Evolutionary conservation across 306 rosid species (phyloP).

Genomic region (Glycine soja): DNA sequence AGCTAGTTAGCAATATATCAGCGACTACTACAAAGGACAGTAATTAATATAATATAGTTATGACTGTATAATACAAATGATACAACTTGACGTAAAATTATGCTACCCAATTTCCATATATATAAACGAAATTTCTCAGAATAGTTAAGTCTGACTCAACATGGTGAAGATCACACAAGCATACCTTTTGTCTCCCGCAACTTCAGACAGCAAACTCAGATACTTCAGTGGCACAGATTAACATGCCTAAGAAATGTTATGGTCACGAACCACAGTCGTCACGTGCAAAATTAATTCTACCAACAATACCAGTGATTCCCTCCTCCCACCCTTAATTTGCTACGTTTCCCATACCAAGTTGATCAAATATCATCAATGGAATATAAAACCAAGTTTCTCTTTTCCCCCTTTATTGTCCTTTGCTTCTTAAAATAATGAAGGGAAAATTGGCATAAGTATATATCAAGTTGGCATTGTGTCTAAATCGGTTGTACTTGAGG

Average conservation of each 20-base stretch:
- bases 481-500: background rate
- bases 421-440: background rate
- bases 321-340: background rate
- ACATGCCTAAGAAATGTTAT: slow-evolving; percentile 35
- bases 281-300: slow-evolving; percentile 47
- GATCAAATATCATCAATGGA: background rate
- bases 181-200: slow-evolving; percentile 57
- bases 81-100: slow-evolving; percentile 24
- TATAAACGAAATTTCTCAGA: slow-evolving; percentile 35
- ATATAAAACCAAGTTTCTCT: too few relatives aligned
- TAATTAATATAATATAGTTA: slow-evolving; percentile 6
- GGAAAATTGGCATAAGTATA: background rate
- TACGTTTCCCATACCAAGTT: slow-evolving; percentile 26
- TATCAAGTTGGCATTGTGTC: slow-evolving; percentile 34
- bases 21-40: too few relatives aligned
- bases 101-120: slow-evolving; percentile 4
- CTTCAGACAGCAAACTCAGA: slow-evolving; percentile 49
- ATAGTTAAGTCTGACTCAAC: slow-evolving; percentile 37
- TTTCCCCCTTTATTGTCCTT: too few relatives aligned
- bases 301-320: slow-evolving; percentile 26
- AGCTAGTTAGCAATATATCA: background rate
- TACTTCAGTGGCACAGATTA: slow-evolving; percentile 49
- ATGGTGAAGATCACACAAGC: slow-evolving; percentile 47
- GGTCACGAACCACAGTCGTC: slow-evolving; percentile 35
- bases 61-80: slow-evolving; percentile 18